Percentiles rank a stretch among this genome's conserved stretches.
phyloP scores from a whole-genome alignment of 768 basidiomycete genomes.

The Phylloporus arenicola region DNA sequence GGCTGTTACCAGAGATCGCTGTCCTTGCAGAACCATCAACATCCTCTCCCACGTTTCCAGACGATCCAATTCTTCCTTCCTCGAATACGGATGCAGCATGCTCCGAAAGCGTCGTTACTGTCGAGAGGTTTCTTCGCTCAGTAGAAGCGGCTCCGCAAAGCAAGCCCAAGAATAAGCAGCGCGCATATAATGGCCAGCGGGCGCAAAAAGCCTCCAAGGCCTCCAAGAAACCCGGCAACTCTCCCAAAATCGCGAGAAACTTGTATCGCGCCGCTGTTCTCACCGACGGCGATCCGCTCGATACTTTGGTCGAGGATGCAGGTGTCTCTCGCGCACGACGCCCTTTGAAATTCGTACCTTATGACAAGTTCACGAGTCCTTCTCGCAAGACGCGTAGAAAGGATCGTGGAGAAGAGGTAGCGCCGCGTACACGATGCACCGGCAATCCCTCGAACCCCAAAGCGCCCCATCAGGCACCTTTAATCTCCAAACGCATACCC shows the following conservation, averaged over 20 bases:
- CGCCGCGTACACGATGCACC: background rate
- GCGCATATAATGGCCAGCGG: constrained; percentile 19
- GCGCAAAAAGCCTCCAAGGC: background rate
- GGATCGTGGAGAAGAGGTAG: background rate
- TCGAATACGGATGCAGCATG: background rate
- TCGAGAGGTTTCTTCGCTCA: constrained; percentile 24
- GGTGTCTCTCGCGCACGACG: constrained; percentile 14
- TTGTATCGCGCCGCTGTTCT: constrained; percentile 26
- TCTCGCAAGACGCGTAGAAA: background rate
- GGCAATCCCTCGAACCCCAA: background rate
- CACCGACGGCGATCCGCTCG: constrained; percentile 21
- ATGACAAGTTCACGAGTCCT: constrained; percentile 16
- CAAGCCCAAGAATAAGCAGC: background rate
- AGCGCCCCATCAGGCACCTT: background rate
- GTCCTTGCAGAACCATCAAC: constrained; percentile 7
- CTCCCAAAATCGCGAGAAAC: constrained; percentile 8
- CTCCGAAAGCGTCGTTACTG: constrained; percentile 15
- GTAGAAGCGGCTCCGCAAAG: background rate
- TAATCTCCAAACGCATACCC: constrained; percentile 10
- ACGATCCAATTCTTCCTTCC: background rate
- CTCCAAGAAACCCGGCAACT: background rate
- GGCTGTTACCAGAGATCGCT: constrained; percentile 17
- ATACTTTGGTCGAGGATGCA: constrained; percentile 9
- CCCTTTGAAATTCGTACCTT: constrained; percentile 26
- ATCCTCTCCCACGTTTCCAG: background rate